Evolutionary conservation across 2,329 filamentous ascomycete species (phyloP), one percentile per base, ranked within the genome.

Genomic region (Cercospora zeina): DNA sequence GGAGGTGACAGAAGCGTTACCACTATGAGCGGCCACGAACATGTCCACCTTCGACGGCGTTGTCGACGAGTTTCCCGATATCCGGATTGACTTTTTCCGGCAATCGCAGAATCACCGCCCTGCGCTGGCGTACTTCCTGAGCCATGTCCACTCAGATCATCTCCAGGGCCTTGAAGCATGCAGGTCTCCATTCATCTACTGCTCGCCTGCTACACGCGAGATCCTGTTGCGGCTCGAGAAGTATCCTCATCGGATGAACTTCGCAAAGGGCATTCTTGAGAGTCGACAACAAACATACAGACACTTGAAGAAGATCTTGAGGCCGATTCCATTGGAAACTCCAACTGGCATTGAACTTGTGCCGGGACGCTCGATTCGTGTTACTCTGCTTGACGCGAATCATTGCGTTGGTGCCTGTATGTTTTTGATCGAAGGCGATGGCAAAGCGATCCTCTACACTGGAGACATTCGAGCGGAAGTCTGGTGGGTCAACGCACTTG

Each of bases 81-180:
- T 96, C 63, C 81, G 87, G 69, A 87, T 97, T 67, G 93, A 97
- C 76, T 91, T 87, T 78, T 97, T 97, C 70, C 85, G 90, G 24
- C 53, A 59, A 19, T 39, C 56, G 27, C 80, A 81, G 51, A 77
- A 80, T 3, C 79, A 79, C 5, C 76, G 76, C 3, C 83, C 89
- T 3, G 89, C 91, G 0, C 77, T 95, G 59, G 92, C 90, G 14
- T 95, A 89, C 74, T 96, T 97, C 72, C 81, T 97, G 27, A 96
- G 90, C 75, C 93, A 97, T 82, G 87, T 96, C 1, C 93, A 97
- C 73, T 96, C 89, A 66, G 93, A 97, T 70, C 93, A 97, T 76
- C 83, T 97, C 1, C 83, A 83, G 36, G 93, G 93, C 0, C 82
- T 97, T 1, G 91, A 96, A 69, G 85, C 82, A 11, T 82, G 93